Conservation (phyloP, 1,284 basidiomycete species). For the Sporisorium scitamineum region DNA sequence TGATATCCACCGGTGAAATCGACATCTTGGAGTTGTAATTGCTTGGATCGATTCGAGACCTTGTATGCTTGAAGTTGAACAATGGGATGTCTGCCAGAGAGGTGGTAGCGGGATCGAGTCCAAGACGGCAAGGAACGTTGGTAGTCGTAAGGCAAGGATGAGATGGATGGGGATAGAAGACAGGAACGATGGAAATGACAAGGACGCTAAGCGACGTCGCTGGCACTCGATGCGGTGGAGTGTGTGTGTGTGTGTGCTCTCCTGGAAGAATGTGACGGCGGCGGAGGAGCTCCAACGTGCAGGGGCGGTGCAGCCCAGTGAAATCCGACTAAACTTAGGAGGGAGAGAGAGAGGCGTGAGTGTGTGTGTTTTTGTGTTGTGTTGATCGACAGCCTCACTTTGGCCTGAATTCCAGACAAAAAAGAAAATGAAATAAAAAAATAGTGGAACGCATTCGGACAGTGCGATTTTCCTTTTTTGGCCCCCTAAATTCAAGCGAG, state of each 20-base stretch:
- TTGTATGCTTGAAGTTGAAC: background rate
- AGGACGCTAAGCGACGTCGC: background rate
- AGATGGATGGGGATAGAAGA: background rate
- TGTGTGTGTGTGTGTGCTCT: slow-evolving; percentile 9
- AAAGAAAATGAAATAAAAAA: background rate
- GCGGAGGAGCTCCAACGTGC: background rate
- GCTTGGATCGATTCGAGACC: background rate
- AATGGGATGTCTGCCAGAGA: slow-evolving; percentile 6
- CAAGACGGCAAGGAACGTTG: background rate
- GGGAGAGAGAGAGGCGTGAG: background rate
- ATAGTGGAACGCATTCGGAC: background rate
- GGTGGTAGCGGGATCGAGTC: background rate
- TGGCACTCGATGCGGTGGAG: slow-evolving; percentile 14
- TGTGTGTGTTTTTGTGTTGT: slow-evolving; percentile 13
- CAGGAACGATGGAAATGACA: background rate
- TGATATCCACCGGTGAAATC: slow-evolving; percentile 33
- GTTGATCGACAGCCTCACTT: slow-evolving; percentile 37
- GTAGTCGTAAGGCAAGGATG: slow-evolving; percentile 7
- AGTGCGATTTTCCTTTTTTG: background rate
- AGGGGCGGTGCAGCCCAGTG: slow-evolving; percentile 11
- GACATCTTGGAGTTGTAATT: slow-evolving; percentile 16
- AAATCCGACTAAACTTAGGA: background rate
- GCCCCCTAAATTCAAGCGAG: slow-evolving; percentile 9
- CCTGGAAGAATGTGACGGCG: slow-evolving; percentile 28
- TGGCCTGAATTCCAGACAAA: background rate